These are phyloP conservation scores for Desmodesmus armatus DNA, from an alignment of 139 green algal species.

Conservation along the genomic window DNA sequence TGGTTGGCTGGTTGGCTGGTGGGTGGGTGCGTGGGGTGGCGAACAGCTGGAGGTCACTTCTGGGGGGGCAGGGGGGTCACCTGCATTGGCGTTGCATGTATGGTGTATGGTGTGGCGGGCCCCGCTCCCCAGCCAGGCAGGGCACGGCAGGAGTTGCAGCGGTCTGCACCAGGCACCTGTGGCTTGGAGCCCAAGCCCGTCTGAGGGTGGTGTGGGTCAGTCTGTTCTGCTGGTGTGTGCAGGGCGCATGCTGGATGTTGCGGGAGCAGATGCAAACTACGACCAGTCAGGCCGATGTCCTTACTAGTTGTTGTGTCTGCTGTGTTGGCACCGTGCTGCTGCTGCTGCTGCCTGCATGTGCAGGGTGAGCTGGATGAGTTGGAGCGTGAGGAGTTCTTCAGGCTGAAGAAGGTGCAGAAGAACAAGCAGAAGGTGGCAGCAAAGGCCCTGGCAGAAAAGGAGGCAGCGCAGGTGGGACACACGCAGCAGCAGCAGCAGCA, in stretches of 20 bases:
- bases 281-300: too few species aligned
- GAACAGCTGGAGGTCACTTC: not conserved
- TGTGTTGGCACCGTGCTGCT: not conserved
- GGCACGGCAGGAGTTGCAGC: too few species aligned
- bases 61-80: not conserved
- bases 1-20: not conserved
- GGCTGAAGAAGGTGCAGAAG: conserved; percentile 89
- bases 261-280: not conserved
- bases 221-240: not conserved
- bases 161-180: not conserved
- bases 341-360: not conserved
- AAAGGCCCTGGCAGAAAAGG: conserved; percentile 4
- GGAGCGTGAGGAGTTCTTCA: conserved; percentile 99
- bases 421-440: conserved; percentile 71
- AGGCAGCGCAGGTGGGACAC: not conserved
- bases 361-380: conserved; percentile 98
- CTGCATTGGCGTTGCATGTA: too few species aligned
- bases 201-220: too few species aligned
- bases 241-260: not conserved
- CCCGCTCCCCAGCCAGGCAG: too few species aligned
- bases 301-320: not conserved
- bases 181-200: too few species aligned
- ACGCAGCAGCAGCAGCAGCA: conserved; percentile 1
- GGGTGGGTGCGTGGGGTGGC: not conserved
- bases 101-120: too few species aligned